Conservation (phyloP, 345 rosid species). For the Corchorus olitorius region DNA sequence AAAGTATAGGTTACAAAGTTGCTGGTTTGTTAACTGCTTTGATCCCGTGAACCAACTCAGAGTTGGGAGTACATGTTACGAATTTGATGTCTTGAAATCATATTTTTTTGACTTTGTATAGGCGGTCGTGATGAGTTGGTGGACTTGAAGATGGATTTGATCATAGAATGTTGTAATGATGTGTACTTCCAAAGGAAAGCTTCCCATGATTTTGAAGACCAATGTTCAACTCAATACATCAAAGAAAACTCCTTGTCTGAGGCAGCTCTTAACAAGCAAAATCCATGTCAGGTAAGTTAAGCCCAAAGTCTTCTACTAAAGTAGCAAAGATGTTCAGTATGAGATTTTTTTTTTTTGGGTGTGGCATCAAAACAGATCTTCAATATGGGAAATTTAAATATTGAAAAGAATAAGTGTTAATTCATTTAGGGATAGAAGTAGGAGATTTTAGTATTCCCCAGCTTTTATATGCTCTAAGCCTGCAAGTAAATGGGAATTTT, state of each 20-base stretch:
- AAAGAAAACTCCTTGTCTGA: slow-evolving; percentile 35
- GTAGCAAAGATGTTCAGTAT: not conserved
- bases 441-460: not conserved
- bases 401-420: not conserved
- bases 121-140: slow-evolving; percentile 46
- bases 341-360: no score
- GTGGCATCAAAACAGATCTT: no score
- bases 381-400: not conserved
- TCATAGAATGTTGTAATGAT: slow-evolving; percentile 51
- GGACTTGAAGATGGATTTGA: slow-evolving; percentile 47
- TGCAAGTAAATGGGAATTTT: no score
- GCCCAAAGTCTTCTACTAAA: not conserved
- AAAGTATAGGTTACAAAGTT: not conserved
- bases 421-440: not conserved
- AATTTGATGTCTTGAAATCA: no score
- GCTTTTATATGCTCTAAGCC: not conserved
- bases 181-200: slow-evolving; percentile 21
- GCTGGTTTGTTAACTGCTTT: no score
- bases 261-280: slow-evolving; percentile 28
- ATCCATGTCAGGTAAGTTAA: slow-evolving; percentile 57
- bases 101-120: slow-evolving; percentile 2
- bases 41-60: not conserved
- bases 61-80: not conserved
- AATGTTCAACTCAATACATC: slow-evolving; percentile 26
- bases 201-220: slow-evolving; percentile 24